Percentiles rank a stretch among this genome's conserved stretches.
These are phyloP conservation scores for Diplodia scrobiculata DNA, from an alignment of 2,329 filamentous ascomycete species.

Conservation along the genomic window DNA sequence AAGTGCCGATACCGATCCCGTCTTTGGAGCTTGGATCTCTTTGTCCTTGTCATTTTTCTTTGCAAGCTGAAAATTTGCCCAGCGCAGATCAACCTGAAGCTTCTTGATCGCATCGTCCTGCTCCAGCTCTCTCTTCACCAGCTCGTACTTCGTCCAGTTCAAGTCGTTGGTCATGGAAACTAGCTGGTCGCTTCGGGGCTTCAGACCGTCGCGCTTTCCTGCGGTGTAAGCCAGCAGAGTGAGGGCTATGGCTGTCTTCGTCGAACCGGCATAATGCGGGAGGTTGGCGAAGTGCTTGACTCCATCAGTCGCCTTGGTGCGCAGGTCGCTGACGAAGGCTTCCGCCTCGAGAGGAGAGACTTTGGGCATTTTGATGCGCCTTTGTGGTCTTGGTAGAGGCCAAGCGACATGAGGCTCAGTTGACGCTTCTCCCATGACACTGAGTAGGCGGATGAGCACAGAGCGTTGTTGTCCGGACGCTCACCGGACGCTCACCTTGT, in stretches of 20 bases:
- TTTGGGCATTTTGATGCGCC: not conserved
- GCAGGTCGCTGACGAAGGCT: not conserved
- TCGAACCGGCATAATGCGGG: not conserved
- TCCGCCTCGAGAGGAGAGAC: not conserved
- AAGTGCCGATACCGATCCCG: not conserved
- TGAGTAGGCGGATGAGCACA: not conserved
- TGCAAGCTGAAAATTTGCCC: not conserved
- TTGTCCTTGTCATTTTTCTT: not conserved
- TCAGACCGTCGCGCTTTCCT: not conserved
- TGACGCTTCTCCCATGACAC: not conserved
- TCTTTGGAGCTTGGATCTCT: not conserved
- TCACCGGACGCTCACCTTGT: no score
- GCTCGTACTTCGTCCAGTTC: not conserved
- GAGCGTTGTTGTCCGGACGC: no score
- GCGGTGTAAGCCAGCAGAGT: not conserved
- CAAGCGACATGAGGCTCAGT: not conserved
- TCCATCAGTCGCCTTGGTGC: not conserved
- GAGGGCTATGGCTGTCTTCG: not conserved
- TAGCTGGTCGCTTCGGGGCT: not conserved
- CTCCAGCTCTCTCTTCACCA: not conserved
- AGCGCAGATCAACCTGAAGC: not conserved
- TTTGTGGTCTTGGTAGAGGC: not conserved
- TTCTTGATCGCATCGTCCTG: not conserved
- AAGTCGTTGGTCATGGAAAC: not conserved
- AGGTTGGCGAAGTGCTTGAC: not conserved